phyloP scores from a whole-genome alignment of 805 yeast genomes.

The Schizosaccharomyces japonicus region DNA sequence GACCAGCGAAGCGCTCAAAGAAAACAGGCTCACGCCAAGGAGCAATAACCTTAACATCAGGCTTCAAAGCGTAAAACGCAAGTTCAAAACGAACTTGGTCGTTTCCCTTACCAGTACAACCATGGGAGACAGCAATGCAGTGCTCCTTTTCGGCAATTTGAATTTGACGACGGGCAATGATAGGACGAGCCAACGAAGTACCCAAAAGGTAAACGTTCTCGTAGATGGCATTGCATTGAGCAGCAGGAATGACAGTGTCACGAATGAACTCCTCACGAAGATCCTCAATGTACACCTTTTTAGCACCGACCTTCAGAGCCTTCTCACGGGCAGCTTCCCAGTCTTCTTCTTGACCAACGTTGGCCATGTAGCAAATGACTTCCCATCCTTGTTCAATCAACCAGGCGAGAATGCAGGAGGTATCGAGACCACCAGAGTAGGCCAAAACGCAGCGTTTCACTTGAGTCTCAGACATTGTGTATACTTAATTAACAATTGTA shows the following conservation, averaged over 20 bases:
- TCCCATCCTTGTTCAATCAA: slow-evolving; percentile 92
- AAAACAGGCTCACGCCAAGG: slow-evolving; percentile 98
- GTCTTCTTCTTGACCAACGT: slow-evolving; percentile 98
- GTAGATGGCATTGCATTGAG: slow-evolving; percentile 90
- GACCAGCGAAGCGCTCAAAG: slow-evolving; percentile 90
- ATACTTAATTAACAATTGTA: neutral
- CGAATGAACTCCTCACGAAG: slow-evolving; percentile 88
- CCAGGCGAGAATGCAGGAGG: slow-evolving; percentile 96
- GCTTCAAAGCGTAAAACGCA: slow-evolving; percentile 90
- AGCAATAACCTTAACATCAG: slow-evolving; percentile 87
- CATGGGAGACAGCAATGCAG: slow-evolving; percentile 95
- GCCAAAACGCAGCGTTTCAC: slow-evolving; percentile 42
- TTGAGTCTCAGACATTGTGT: neutral
- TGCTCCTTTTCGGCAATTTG: slow-evolving; percentile 91
- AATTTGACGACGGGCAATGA: slow-evolving; percentile 94
- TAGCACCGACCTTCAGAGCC: slow-evolving; percentile 90
- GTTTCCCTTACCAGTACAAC: slow-evolving; percentile 99
- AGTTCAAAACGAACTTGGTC: slow-evolving; percentile 97
- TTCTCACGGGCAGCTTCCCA: slow-evolving; percentile 90
- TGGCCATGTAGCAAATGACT: slow-evolving; percentile 93
- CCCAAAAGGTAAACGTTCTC: slow-evolving; percentile 93
- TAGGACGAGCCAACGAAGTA: slow-evolving; percentile 96
- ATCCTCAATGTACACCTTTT: slow-evolving; percentile 81
- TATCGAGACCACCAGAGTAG: slow-evolving; percentile 95
- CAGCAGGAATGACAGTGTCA: slow-evolving; percentile 74